Evolutionary conservation across 2,329 filamentous ascomycete genomes (phyloP), one percentile per base, ranked within the genome.

Genomic region (Phoma sp.): DNA sequence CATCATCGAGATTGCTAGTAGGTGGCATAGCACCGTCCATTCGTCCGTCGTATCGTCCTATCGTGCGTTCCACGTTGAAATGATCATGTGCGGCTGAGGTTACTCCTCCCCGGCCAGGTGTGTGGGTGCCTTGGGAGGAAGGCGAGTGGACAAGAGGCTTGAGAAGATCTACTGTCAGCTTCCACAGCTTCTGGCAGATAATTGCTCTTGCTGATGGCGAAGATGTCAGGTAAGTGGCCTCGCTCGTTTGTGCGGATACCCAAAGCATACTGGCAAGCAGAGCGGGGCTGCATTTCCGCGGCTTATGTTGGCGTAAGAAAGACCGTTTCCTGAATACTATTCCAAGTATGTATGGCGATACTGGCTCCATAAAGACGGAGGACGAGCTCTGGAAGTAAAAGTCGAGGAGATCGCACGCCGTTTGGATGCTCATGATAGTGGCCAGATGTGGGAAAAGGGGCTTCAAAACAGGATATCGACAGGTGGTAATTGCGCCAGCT

Each of bases 221-320:
- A 38, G 89, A 90, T 22, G 91, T 93, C 62, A 96, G 75, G 72
- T 92, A 92, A 10, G 89, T 84, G 11, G 91, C 90, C 72, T 96
- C 93, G 73, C 91, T 95, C 2, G 92, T 96, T 72, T 96, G 92
- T 2, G 92, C 92, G 14, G 90, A 90, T 29, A 96, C 89, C 92
- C 91, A 96, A n/a, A 97, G 84, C 84, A 97, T 96, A 74, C 91
- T 96, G 25, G 93, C 90, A 25, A 97, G 81, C 25, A 97, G 80
- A 2, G 91, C 91, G 24, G 92, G 91, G 62, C 89, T 93, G 69
- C 91, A 96, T 54, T 82, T 83, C 57, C 93, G 83, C 14, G 93
- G 92, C 67, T 89, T 91, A 52, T 86, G 90, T 10, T 88, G 89
- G 64, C 96, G 90, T 40, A 97, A 80, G 73, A 97, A 91, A 0